Percentiles rank a stretch among this genome's conserved stretches.
phyloP scores from a whole-genome alignment of 257 asterid species.

The Capsicum baccatum region DNA sequence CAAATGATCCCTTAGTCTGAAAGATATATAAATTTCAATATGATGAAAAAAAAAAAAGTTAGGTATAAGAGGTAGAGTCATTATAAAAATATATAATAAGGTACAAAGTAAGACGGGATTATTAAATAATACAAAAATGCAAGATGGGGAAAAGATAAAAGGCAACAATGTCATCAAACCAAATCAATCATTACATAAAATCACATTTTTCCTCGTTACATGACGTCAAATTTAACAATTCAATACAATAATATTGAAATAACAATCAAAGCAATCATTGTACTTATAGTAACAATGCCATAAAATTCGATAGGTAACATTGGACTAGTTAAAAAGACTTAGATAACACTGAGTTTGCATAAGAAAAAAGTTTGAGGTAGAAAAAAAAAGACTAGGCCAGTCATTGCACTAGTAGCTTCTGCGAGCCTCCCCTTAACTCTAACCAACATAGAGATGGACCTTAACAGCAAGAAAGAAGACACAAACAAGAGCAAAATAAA shows the following conservation, averaged over 20 bases:
- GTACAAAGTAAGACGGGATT: no score
- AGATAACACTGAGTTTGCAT: no score
- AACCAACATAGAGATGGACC: conserved; percentile 52
- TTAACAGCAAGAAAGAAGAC: conserved; percentile 50
- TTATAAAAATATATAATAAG: no score
- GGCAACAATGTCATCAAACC: accelerated
- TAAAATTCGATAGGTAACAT: neutral
- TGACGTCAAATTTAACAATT: neutral
- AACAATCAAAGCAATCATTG: neutral
- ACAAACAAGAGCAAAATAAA: conserved; percentile 56
- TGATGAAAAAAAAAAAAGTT: no score
- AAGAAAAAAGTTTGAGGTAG: no score
- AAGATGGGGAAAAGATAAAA: neutral
- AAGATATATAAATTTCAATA: no score
- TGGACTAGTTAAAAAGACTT: no score
- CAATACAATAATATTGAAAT: neutral
- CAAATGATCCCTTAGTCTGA: no score
- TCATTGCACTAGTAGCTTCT: no score
- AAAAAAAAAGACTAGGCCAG: no score
- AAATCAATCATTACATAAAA: neutral
- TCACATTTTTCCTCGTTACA: neutral
- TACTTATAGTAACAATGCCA: neutral
- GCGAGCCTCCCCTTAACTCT: neutral
- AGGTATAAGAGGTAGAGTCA: neutral
- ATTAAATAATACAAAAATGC: neutral